Percentiles rank a stretch among this genome's conserved stretches.
These are phyloP conservation scores for Solanum ossicruentum DNA, from an alignment of 257 asterid species.

Conservation along the genomic window DNA sequence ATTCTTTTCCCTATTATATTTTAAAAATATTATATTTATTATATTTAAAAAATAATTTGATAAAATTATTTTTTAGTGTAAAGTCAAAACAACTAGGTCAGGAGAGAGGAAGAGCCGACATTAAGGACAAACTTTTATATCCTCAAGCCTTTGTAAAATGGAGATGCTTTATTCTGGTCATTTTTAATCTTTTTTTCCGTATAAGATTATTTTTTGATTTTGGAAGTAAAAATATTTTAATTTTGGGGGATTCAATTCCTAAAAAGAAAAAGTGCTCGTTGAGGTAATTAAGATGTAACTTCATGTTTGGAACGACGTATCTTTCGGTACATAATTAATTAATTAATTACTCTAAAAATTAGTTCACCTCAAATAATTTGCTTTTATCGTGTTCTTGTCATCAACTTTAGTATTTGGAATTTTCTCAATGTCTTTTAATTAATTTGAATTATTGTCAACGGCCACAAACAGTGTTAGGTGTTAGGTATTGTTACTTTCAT, in stretches of 20 bases:
- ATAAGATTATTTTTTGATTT: not conserved
- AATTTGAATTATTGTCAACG: not conserved
- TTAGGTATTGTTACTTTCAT: not conserved
- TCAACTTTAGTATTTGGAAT: constrained; percentile 1
- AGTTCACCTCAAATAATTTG: not conserved
- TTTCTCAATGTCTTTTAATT: not conserved
- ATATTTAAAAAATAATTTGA: too few species aligned
- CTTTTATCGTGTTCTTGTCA: not conserved
- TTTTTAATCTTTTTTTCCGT: not conserved
- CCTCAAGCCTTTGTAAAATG: not conserved
- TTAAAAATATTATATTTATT: too few species aligned
- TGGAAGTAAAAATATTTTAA: not conserved
- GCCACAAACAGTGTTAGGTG: not conserved
- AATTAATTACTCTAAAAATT: not conserved
- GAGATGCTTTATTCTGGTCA: not conserved
- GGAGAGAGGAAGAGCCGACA: not conserved
- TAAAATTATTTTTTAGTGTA: too few species aligned
- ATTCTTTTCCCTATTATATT: too few species aligned
- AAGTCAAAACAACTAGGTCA: too few species aligned
- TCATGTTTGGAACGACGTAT: not conserved
- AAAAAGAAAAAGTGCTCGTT: not conserved
- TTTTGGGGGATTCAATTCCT: not conserved
- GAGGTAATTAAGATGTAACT: not conserved
- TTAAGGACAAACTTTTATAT: not conserved
- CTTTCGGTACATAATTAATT: constrained; percentile 2